phyloP scores from a whole-genome alignment of 306 rosid species.

The Rubus idaeus region DNA sequence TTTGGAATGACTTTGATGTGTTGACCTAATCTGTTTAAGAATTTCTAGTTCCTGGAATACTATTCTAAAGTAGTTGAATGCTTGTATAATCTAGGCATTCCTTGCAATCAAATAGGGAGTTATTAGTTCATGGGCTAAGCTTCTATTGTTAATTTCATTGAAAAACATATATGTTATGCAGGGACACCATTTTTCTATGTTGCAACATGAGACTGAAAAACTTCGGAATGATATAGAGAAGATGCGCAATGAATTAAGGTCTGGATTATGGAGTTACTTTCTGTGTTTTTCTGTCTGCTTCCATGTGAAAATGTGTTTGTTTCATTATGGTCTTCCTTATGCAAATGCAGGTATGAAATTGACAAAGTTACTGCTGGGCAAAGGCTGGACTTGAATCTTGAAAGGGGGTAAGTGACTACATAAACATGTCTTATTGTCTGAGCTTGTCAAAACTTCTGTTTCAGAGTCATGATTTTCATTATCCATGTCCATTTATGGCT shows the following conservation, averaged over 20 bases:
- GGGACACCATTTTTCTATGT: slow-evolving; percentile 89
- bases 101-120: slow-evolving; percentile 2
- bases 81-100: neutral
- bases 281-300: slow-evolving; percentile 9
- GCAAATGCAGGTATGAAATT: slow-evolving; percentile 71
- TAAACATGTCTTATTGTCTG: neutral
- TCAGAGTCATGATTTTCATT: neutral
- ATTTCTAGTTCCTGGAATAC: slow-evolving; percentile 5
- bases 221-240: slow-evolving; percentile 86
- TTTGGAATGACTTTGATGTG: neutral
- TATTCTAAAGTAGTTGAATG: neutral
- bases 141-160: slow-evolving; percentile 10
- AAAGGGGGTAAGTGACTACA: slow-evolving; percentile 63
- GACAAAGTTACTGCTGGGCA: slow-evolving; percentile 96
- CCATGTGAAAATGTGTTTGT: slow-evolving; percentile 10
- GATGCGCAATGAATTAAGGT: slow-evolving; percentile 94
- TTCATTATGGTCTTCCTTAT: slow-evolving; percentile 19
- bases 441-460: slow-evolving; percentile 19
- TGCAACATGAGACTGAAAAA: slow-evolving; percentile 94
- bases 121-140: slow-evolving; percentile 18
- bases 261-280: slow-evolving; percentile 11
- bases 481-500: slow-evolving; percentile 8
- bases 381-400: slow-evolving; percentile 94
- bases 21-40: neutral
- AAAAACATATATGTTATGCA: slow-evolving; percentile 33